Evolutionary conservation across 306 rosid genomes (phyloP).

Genomic region (Ochetophila trinervis): DNA sequence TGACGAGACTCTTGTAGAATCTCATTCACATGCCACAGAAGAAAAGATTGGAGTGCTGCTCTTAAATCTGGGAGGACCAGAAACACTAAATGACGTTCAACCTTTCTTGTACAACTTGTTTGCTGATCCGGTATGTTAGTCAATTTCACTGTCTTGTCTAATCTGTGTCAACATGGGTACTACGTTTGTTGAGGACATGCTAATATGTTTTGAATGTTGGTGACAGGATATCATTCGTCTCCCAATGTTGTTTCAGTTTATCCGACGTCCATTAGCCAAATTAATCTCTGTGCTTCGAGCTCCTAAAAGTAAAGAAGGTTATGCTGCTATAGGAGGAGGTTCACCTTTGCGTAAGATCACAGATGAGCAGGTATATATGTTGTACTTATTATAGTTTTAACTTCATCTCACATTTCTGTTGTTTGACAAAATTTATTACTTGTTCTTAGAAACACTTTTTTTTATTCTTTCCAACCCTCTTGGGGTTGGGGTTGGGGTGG

Average conservation of each 20-base stretch:
- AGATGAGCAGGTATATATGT: conserved; percentile 71
- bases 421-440: too few species aligned
- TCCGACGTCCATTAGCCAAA: conserved; percentile 80
- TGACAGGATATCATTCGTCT: conserved; percentile 91
- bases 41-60: conserved; percentile 96
- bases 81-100: conserved; percentile 88
- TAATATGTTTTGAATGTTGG: conserved; percentile 21
- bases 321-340: conserved; percentile 99
- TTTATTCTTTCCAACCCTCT: not conserved
- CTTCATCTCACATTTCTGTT: too few species aligned
- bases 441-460: too few species aligned
- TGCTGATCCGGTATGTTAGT: conserved; percentile 82
- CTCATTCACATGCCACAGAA: conserved; percentile 42
- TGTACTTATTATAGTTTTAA: too few species aligned
- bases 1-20: conserved; percentile 42
- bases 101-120: conserved; percentile 93
- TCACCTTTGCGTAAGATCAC: conserved; percentile 96
- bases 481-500: not conserved
- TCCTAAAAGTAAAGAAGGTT: conserved; percentile 96
- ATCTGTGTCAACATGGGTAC: not conserved
- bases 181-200: conserved; percentile 14
- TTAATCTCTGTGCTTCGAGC: conserved; percentile 86
- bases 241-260: conserved; percentile 82
- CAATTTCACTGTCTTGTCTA: not conserved
- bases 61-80: conserved; percentile 96